Conservation (phyloP, 371 early-diverging fungal genomes). For the Actinomortierella ambigua region DNA sequence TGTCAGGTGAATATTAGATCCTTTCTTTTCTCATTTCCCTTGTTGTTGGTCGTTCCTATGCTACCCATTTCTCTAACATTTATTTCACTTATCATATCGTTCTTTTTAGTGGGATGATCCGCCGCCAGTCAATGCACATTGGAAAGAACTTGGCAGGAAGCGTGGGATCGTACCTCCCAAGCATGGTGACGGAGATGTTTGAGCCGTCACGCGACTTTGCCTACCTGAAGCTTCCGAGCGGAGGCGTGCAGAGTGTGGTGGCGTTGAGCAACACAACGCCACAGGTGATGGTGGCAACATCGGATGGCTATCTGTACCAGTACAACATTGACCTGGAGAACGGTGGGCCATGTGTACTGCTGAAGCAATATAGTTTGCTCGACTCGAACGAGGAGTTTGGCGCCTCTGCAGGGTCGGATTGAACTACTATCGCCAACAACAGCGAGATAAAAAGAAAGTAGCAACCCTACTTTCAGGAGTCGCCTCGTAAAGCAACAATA, state of each 20-base stretch:
- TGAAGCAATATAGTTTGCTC: conserved; percentile 72
- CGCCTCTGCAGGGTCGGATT: not conserved
- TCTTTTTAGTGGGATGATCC: conserved; percentile 51
- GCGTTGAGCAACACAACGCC: conserved; percentile 78
- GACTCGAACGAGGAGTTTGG: conserved; percentile 9
- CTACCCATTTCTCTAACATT: not conserved
- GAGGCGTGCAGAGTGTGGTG: conserved; percentile 82
- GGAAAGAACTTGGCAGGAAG: conserved; percentile 72
- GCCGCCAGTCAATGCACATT: conserved; percentile 64
- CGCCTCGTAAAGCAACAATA: too few species aligned
- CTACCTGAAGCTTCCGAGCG: conserved; percentile 82
- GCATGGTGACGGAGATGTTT: conserved; percentile 89
- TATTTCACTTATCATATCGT: not conserved
- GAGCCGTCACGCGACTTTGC: conserved; percentile 96
- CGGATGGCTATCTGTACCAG: conserved; percentile 90
- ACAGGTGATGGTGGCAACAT: conserved; percentile 90
- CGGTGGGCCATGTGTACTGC: conserved; percentile 90
- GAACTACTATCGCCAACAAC: too few species aligned
- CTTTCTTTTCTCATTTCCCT: conserved; percentile 3
- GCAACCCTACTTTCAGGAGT: too few species aligned
- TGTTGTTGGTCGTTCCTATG: not conserved
- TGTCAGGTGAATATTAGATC: not conserved
- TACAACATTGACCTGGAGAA: conserved; percentile 89
- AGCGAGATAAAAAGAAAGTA: too few species aligned
- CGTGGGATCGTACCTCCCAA: conserved; percentile 86